Base-by-base conservation (phyloP, 805 yeast species). In the Osmozyma mogii region DNA sequence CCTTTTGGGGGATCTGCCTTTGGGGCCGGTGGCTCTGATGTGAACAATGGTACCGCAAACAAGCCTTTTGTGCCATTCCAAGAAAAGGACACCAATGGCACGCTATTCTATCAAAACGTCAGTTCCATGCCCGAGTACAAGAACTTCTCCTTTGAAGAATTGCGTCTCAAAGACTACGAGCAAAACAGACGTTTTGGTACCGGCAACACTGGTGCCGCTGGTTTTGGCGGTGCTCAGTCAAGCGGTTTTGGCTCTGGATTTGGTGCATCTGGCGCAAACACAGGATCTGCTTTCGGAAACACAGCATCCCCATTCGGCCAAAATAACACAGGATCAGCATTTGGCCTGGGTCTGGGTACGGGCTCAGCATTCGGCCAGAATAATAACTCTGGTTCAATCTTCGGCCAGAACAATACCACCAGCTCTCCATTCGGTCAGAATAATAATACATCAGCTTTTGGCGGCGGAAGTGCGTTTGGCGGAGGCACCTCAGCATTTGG, bases 41-140 rank as follows among this genome's bases (percentile, higher is more conserved):
- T 50, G 17, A 62, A 70, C 56, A 69, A 75, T 39, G 95, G 95
- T 19, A 79, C 95, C 4, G 72, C 78, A 0, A 56, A 67, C 6
- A 75, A 69, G 43, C 89, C 95, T 1, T 88, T 77, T 50, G 65
- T 74, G 29, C 70, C 87, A 6, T 67, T 56, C 40, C 64, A 68
- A 20, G 96, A 89, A 52, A 82, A 80, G 45, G 96, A 88, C 47
- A 62, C 76, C 9, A 37, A 50, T 3, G 70, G 75, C 18, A 77
- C 75, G 32, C 54, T 44, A 30, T 57, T 66, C 28, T 88, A 65
- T 57, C 84, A 89, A 54, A 75, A 75, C 43, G 80, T 92, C 37
- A 64, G 83, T 8, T 72, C 84, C 25, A 88, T 92, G 96, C 95
- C 94, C 4, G 95, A 85, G 54, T 92, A 89, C 51, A 70, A 70